Evolutionary conservation across 495 filamentous ascomycete genomes (phyloP).

Genomic region (Penicillium tannophilum): DNA sequence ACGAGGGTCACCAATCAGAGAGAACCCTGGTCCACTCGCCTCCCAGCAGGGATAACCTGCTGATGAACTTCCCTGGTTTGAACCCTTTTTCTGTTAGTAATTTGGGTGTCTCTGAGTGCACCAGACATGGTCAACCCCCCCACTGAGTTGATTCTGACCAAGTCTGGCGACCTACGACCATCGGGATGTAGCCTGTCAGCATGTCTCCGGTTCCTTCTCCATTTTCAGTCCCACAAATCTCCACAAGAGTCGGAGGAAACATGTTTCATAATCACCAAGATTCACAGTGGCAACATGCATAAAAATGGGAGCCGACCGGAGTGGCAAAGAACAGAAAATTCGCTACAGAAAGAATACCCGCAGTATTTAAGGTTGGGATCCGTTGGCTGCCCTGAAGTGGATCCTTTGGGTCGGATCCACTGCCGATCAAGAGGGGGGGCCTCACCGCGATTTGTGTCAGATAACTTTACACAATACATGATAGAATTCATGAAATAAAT

Average conservation of each 20-base stretch:
- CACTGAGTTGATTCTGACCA: not conserved
- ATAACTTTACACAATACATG: no score
- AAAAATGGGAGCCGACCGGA: not conserved
- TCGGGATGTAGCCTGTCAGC: not conserved
- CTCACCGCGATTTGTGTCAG: conserved; percentile 16
- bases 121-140: not conserved
- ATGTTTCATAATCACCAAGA: not conserved
- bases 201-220: not conserved
- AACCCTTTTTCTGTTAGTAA: not conserved
- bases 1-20: conserved; percentile 8
- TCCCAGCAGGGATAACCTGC: not conserved
- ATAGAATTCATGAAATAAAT: no score
- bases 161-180: not conserved
- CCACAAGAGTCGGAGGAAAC: not conserved
- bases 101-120: not conserved
- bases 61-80: not conserved
- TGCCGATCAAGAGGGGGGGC: conserved; percentile 26
- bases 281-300: not conserved
- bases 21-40: not conserved
- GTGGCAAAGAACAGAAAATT: conserved; percentile 9
- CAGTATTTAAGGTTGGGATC: conserved; percentile 22
- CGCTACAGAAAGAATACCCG: not conserved
- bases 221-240: not conserved
- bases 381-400: conserved; percentile 28
- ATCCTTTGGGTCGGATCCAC: conserved; percentile 19